Evolutionary conservation across 495 filamentous ascomycete species (phyloP), one percentile per base, ranked within the genome.

Genomic region (Xylaria scruposa): DNA sequence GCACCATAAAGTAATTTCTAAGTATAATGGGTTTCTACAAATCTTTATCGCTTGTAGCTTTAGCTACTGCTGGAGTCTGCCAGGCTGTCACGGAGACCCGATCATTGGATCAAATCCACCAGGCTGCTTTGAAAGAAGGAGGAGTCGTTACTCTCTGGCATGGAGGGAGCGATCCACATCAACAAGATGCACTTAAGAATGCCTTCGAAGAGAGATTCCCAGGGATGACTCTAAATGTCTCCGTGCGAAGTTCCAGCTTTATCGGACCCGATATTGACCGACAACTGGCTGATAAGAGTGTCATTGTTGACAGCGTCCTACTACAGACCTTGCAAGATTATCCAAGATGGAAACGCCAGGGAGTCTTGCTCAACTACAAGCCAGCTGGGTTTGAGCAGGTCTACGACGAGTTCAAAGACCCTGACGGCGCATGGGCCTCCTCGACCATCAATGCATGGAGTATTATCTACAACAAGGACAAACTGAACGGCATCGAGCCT

Each of bases 351-450:
- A 54, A 54, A 54, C 51, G 9, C 8, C 51, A 54, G 51, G 51
- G 51, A 54, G 51, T 26, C 24, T 54, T 54, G 21, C 51, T 54
- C 51, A 54, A 54, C 51, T 54, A 54, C 51, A 54, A 54, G 21
- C 51, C 51, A 54, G 51, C 51, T 26, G 51, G 51, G 21, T 54
- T 54, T 29, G 12, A 54, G 9, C 51, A 54, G 12, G 51, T 54
- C 51, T 29, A 54, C 10, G 51, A 29, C 21, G 21, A 26, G 21
- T 54, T 54, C 12, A 54, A 54, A 29, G 24, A 54, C 51, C 4
- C 51, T 24, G 9, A 54, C 10, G 21, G 51, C 12, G 51, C 51
- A 15, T 54, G 51, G 51, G 51, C 10, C 51, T 54, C 51, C 9
- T 54, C 51, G 10, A 54, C 21, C 24, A 10, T 54, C 21, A 54